Evolutionary conservation across 148 eudicot genomes (phyloP), one percentile per base, ranked within the genome.

Genomic region (Camellia sinensis): DNA sequence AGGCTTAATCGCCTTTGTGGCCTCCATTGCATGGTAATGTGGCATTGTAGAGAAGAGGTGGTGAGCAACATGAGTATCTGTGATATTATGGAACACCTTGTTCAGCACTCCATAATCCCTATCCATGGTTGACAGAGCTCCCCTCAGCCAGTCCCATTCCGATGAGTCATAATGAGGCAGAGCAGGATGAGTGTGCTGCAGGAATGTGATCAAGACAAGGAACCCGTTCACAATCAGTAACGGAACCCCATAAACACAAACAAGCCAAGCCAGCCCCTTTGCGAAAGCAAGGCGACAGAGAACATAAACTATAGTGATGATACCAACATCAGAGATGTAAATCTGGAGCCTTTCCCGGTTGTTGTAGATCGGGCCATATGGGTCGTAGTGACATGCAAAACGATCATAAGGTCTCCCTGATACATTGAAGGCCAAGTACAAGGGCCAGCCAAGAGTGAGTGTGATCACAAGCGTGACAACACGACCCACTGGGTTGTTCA

Each of bases 111-210:
- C 92, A 15, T 83, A 90, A 21, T 90, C 90, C 40, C 92, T 77
- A 43, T 90, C 92, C 77, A 88, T 74, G 0, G 92, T 88, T 1
- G 90, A 83, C 85, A 88, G 56, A 43, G 90, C 92, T 63, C 92
- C 92, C 80, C 81, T 86, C 21, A 89, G 84, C 92, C 92, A 89
- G 29, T 90, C 89, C 90, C 92, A 87, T 73, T 89, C 90, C 0
- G 90, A 86, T 0, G 90, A 84, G 67, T 89, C 87, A 5, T 88
- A 90, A 68, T 88, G 90, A 5, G 92, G 92, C 75, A 90, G 68
- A 0, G 89, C 67, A 1, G 89, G 91, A 80, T 90, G 91, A 0
- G 92, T 88, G 82, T 90, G 92, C 75, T 90, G 89, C 75, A 88
- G 77, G 77, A 79, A 90, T 2, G 92, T 90, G 78, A 90, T 90